A percentile compares a stretch with the other conserved stretches of the same genome.
These are phyloP conservation scores for Aspergillus brasiliensis DNA, from an alignment of 2,329 filamentous ascomycete species.

Conservation along the genomic window DNA sequence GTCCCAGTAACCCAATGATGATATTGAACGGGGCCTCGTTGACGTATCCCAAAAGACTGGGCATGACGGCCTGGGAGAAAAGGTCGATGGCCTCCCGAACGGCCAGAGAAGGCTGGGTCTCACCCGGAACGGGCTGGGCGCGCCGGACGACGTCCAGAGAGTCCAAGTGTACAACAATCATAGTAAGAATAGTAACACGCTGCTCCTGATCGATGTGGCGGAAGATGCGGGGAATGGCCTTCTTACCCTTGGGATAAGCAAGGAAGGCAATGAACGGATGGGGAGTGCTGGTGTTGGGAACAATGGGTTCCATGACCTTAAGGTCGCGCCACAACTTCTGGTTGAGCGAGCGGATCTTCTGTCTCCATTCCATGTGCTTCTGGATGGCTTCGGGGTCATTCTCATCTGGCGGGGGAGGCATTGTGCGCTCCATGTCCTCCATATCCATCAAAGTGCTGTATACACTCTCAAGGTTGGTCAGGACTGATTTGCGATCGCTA, in stretches of 20 bases:
- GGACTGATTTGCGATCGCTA: slow-evolving; percentile 77
- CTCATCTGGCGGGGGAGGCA: slow-evolving; percentile 69
- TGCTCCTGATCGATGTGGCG: slow-evolving; percentile 89
- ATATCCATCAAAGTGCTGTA: slow-evolving; percentile 89
- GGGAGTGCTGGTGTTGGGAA: slow-evolving; percentile 64
- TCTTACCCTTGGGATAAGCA: slow-evolving; percentile 94
- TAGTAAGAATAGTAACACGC: slow-evolving; percentile 87
- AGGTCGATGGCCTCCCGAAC: slow-evolving; percentile 91
- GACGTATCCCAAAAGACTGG: slow-evolving; percentile 84
- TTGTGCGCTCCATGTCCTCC: slow-evolving; percentile 85
- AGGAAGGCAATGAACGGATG: slow-evolving; percentile 97
- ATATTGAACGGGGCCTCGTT: slow-evolving; percentile 89
- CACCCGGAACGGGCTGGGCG: slow-evolving; percentile 72
- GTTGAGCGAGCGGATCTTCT: slow-evolving; percentile 71
- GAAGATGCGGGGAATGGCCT: slow-evolving; percentile 92
- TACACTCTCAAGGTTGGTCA: slow-evolving; percentile 84
- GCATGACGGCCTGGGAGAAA: slow-evolving; percentile 86
- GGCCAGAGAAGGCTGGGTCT: slow-evolving; percentile 70
- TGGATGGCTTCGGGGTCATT: slow-evolving; percentile 70
- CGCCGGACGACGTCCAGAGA: slow-evolving; percentile 85
- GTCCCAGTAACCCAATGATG: slow-evolving; percentile 82
- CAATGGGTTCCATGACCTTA: slow-evolving; percentile 92
- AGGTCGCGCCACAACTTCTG: slow-evolving; percentile 79
- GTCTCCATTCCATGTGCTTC: slow-evolving; percentile 77
- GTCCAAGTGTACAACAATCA: slow-evolving; percentile 93